phyloP scores from a whole-genome alignment of 306 rosid species.

The Gleditsia sinensis region DNA sequence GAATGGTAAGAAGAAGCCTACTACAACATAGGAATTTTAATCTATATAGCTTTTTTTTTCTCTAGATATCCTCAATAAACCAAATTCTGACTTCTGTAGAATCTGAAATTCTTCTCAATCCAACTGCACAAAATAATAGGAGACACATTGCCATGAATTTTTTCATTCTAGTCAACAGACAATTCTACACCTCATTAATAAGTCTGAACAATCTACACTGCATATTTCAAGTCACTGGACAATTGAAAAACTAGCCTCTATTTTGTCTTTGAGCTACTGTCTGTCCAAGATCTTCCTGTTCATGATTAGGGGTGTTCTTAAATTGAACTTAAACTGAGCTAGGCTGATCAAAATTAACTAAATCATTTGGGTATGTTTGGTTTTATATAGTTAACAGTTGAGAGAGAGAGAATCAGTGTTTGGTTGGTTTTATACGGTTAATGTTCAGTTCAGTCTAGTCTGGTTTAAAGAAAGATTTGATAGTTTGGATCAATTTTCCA shows the following conservation, averaged over 20 bases:
- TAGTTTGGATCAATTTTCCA: too few relatives aligned
- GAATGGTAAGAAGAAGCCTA: constrained; percentile 9
- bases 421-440: background rate
- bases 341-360: background rate
- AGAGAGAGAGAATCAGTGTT: too few relatives aligned
- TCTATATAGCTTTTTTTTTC: constrained; percentile 17
- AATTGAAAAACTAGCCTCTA: background rate
- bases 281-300: background rate
- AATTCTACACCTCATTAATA: background rate
- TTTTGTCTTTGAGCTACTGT: background rate
- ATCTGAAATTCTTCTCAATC: constrained; percentile 21
- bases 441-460: background rate
- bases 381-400: background rate
- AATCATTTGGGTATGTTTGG: too few relatives aligned
- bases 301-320: background rate
- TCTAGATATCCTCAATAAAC: constrained; percentile 26
- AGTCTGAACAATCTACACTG: background rate
- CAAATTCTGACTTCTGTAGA: constrained; percentile 10
- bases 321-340: background rate
- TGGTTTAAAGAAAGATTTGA: background rate
- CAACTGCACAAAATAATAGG: constrained; percentile 17
- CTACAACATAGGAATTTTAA: background rate
- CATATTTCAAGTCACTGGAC: background rate
- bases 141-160: constrained; percentile 1
- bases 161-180: background rate